Base-by-base conservation (phyloP, 768 basidiomycete species). In the Paxillus ammoniavirescens region DNA sequence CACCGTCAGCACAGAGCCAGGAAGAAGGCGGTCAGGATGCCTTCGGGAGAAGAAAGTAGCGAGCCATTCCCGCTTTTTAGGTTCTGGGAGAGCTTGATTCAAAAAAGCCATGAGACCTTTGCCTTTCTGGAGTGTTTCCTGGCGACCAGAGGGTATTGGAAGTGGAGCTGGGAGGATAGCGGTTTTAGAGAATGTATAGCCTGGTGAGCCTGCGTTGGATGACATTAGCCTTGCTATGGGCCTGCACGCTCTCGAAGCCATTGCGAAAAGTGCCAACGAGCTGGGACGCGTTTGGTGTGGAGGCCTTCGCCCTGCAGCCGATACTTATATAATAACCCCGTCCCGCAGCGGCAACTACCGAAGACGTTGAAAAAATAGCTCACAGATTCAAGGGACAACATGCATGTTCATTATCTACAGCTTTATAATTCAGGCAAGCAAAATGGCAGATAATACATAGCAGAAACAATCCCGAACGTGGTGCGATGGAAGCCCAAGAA, bases 1-100 rank as follows among this genome's bases (percentile, higher is more conserved):
- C 61, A 94, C 86, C 28, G 84, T 86, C 57, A 98, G 69, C 59
- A 98, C 86, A n/a, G 91, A 91, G 2, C 96, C 96, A 17, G 92
- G 87, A 13, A 76, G 75, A 37, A 96, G 74, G 58, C 89, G 81
- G 40, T 81, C 75, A 1, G 82, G 81, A 48, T 88, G 87, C 38
- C 80, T 77, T 47, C 86, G 77, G 36, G 84, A 83, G 73, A 98
- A 97, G 51, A 89, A 74, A 43, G 80, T 81, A 38, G 72, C 68
- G 54, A 93, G 79, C 69, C 91, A 80, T 41, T 74, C 72, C 61
- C 84, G 80, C 66, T 94, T 91, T 61, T 86, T 82, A 23, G 82
- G 82, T 36, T 83, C 78, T 31, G 81, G 83, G 7, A 88, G 78
- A 10, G 79, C 81, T 66, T 83, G 79, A 49, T 77, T 77, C 53